Conservation (phyloP, 495 filamentous ascomycete genomes). For the Cudoniella acicularis region DNA sequence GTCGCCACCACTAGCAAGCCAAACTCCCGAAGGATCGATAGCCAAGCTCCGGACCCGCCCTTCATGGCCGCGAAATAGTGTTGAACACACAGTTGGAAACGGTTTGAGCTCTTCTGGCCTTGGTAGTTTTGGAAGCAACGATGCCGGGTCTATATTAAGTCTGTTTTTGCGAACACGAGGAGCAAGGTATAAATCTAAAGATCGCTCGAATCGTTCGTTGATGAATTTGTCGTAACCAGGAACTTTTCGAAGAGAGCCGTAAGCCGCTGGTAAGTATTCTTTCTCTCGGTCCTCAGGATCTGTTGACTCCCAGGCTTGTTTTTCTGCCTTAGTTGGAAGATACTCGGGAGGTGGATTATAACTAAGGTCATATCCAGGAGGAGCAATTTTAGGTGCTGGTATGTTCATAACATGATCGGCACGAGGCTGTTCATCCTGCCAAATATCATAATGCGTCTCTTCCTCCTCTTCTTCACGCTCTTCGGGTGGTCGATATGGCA, state of each 20-base stretch:
- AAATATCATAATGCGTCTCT: conserved; percentile 77
- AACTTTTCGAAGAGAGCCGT: conserved; percentile 80
- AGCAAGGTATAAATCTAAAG: conserved; percentile 91
- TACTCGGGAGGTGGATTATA: conserved; percentile 98
- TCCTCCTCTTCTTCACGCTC: conserved; percentile 59
- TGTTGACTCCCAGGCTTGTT: conserved; percentile 79
- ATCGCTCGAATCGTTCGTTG: conserved; percentile 94
- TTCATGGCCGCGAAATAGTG: conserved; percentile 81
- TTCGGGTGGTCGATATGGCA: conserved; percentile 81
- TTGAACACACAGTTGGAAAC: conserved; percentile 84
- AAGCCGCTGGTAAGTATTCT: conserved; percentile 79
- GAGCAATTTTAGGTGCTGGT: conserved; percentile 91
- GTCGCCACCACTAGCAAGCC: conserved; percentile 87
- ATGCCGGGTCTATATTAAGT: conserved; percentile 94
- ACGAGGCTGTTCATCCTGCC: conserved; percentile 82
- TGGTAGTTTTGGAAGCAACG: conserved; percentile 90
- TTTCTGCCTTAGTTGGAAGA: conserved; percentile 79
- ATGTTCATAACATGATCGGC: conserved; percentile 91
- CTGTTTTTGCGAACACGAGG: conserved; percentile 88
- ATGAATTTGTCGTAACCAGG: conserved; percentile 89
- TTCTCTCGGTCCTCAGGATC: conserved; percentile 90
- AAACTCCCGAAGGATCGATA: conserved; percentile 72
- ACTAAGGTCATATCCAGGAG: conserved; percentile 89
- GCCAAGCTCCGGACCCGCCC: conserved; percentile 81
- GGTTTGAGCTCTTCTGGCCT: conserved; percentile 88